Conservation (phyloP, 2,329 filamentous ascomycete species). For the Fusarium compactum region DNA sequence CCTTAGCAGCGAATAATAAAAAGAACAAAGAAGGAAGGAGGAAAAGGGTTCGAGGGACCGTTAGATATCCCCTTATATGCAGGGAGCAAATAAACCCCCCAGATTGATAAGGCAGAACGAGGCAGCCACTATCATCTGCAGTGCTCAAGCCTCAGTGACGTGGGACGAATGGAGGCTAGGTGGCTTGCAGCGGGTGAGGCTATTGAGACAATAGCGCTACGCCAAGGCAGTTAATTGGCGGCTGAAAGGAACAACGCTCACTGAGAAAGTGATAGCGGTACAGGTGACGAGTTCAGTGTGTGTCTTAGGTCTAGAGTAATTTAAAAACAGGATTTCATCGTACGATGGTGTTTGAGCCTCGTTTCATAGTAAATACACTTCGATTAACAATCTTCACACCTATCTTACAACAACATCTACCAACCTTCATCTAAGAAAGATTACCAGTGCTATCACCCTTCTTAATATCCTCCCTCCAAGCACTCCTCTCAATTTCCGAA, state of each 20-base stretch:
- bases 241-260: not conserved
- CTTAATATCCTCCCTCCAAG: constrained; percentile 59
- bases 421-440: constrained; percentile 33
- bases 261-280: not conserved
- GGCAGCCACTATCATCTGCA: not conserved
- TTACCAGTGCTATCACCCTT: constrained; percentile 53
- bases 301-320: not conserved
- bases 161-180: not conserved
- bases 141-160: not conserved
- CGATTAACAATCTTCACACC: not conserved
- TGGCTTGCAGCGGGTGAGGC: not conserved
- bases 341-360: not conserved
- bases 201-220: not conserved
- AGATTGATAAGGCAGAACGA: constrained; percentile 5
- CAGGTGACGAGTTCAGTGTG: not conserved
- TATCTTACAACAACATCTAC: not conserved
- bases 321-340: not conserved
- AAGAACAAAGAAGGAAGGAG: not conserved
- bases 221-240: not conserved
- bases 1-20: not conserved
- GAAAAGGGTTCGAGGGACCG: too few species aligned
- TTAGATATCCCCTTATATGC: not conserved
- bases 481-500: constrained; percentile 62
- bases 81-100: not conserved
- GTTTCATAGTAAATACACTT: not conserved